Evolutionary conservation across 768 basidiomycete species (phyloP).

Genomic region (Sistotremastrum niveocremeum): DNA sequence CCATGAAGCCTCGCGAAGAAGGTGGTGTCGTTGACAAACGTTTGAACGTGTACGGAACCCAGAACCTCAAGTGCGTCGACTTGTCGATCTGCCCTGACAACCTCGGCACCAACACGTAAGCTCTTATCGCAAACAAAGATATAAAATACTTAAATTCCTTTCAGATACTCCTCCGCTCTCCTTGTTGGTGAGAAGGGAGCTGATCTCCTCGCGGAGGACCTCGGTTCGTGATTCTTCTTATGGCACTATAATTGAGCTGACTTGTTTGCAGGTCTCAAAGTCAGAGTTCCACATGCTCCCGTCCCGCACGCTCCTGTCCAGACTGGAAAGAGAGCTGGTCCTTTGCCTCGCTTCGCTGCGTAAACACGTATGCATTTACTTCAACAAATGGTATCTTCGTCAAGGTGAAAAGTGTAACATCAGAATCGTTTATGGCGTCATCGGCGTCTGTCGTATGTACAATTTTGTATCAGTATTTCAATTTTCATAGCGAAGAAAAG

Average conservation of each 20-base stretch:
- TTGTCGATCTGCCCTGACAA: constrained; percentile 66
- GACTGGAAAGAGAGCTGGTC: constrained; percentile 7
- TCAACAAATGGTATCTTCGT: too few species aligned
- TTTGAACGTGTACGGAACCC: constrained; percentile 48
- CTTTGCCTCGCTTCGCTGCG: neutral
- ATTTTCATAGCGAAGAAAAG: too few species aligned
- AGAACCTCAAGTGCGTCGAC: constrained; percentile 56
- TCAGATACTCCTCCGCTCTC: constrained; percentile 48
- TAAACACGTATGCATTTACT: too few species aligned
- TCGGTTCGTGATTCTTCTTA: constrained; percentile 27
- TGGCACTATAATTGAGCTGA: neutral
- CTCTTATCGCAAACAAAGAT: too few species aligned
- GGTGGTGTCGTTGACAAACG: constrained; percentile 54
- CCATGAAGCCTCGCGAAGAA: constrained; percentile 55
- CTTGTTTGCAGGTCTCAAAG: constrained; percentile 36
- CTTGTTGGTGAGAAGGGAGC: constrained; percentile 61
- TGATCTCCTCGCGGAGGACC: constrained; percentile 43
- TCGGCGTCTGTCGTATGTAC: too few species aligned
- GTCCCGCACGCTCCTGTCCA: constrained; percentile 56
- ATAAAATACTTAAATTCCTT: neutral
- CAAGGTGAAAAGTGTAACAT: too few species aligned
- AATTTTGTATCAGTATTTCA: too few species aligned
- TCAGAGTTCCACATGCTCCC: constrained; percentile 49
- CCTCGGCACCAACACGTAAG: constrained; percentile 47
- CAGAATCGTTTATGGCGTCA: too few species aligned